These are phyloP conservation scores for Suillus variegatus DNA, from an alignment of 768 basidiomycete species.

Conservation along the genomic window DNA sequence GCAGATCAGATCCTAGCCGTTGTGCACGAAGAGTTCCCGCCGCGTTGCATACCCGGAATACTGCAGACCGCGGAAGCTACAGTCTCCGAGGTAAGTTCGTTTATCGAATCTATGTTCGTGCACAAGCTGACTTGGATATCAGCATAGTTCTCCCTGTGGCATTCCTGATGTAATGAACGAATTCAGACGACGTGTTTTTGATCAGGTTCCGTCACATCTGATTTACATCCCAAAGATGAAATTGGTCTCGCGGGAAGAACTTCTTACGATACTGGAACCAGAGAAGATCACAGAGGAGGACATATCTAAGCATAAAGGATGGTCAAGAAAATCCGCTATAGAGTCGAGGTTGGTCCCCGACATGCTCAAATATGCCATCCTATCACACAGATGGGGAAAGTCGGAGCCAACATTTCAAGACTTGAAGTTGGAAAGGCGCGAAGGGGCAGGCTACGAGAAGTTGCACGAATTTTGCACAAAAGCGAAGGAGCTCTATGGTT, in stretches of 20 bases:
- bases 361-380: conserved; percentile 9
- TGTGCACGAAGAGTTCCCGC: not conserved
- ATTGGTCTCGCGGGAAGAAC: conserved; percentile 7
- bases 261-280: conserved; percentile 6
- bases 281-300: conserved; percentile 6
- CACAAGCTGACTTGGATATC: not conserved
- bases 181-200: conserved; percentile 12
- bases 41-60: not conserved
- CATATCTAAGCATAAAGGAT: not conserved
- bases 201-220: conserved; percentile 6
- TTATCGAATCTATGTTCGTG: not conserved
- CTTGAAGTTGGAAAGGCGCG: not conserved
- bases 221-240: conserved; percentile 12
- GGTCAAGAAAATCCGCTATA: not conserved
- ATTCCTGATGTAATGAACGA: not conserved
- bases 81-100: not conserved
- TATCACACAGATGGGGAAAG: conserved; percentile 12
- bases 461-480: conserved; percentile 2
- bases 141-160: not conserved
- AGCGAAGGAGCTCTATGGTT: conserved; percentile 3
- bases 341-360: conserved; percentile 3
- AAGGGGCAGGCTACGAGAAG: conserved; percentile 5
- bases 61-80: not conserved
- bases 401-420: conserved; percentile 11
- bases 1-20: not conserved